Evolutionary conservation across 192 early-diverging fungal genomes (phyloP), one percentile per base, ranked within the genome.

Genomic region (Podila clonocystis): DNA sequence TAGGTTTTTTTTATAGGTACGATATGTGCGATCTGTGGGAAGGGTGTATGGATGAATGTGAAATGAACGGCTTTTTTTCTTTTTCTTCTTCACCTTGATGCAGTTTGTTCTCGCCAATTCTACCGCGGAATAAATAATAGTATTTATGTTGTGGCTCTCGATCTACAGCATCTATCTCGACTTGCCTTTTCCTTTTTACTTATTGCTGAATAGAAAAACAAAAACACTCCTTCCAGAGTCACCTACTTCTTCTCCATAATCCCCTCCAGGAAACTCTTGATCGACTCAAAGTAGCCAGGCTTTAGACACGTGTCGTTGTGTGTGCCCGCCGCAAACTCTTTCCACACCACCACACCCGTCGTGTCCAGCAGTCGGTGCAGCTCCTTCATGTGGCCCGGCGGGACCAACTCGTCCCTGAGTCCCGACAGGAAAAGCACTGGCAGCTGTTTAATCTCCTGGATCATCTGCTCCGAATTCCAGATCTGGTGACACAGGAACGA

Each of bases 241-340:
- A 15, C 6, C 78, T 71, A 76, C 49, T 65, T 65, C 63, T 65
- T 50, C 19, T 11, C n/a, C 77, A 73, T 73, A 13, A 74, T 63
- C 6, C 77, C 75, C 11, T 83, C 75, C 36, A 86, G 22, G 83
- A 93, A 94, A 11, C 48, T 67, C 22, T 82, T 74, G 31, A 98
- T 93, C 5, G 84, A 66, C 57, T 95, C 94, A 86, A 94, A 97
- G 77, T 97, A 99, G 0, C 91, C 93, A 8, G 76, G 86, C 90
- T 99, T 93, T 34, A 95, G 62, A 62, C 92, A 93, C 7, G 96
- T 97, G 58, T 97, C 96, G 75, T 97, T 97, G 82, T 99, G 97
- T 58, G 89, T 94, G 22, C 97, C 97, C 26, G 91, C 70, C 11
- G 76, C 72, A 84, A 98, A 97, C 75, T 87, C 86, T 34, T 87